phyloP scores from a whole-genome alignment of 169 alveolate genomes.

The Eimeria praecox region DNA sequence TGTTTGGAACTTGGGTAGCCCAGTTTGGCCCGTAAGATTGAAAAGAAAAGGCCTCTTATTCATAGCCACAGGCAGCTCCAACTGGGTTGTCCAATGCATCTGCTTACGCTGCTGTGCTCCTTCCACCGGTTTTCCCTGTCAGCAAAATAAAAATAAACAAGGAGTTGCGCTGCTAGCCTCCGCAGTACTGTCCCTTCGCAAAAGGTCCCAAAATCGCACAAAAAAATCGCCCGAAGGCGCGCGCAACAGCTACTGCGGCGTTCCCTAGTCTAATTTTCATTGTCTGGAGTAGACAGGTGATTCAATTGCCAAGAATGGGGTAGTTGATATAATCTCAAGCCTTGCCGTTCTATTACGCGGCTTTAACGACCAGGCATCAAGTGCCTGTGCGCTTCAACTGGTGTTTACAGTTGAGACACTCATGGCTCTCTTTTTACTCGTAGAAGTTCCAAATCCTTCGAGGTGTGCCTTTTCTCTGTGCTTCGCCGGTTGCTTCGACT shows the following conservation, averaged over 20 bases:
- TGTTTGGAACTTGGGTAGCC: background rate
- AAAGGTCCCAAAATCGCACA: background rate
- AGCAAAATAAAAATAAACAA: background rate
- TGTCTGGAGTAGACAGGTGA: background rate
- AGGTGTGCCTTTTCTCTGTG: constrained; percentile 1
- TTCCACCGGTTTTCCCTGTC: background rate
- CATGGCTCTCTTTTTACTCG: constrained; percentile 9
- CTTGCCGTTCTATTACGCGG: background rate
- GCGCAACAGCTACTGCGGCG: background rate
- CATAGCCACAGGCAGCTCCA: background rate
- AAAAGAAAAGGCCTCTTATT: background rate
- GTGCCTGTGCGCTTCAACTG: background rate
- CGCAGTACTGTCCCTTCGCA: background rate
- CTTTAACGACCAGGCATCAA: background rate
- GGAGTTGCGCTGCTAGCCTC: background rate
- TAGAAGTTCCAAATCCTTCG: background rate
- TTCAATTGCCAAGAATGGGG: background rate
- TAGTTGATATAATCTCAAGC: background rate
- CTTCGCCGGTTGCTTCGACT: background rate
- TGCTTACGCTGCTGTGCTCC: background rate
- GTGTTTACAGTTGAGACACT: background rate
- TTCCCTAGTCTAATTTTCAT: background rate
- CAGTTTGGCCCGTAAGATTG: background rate
- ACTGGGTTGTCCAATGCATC: background rate
- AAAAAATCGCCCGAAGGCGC: background rate